Evolutionary conservation across 805 yeast genomes (phyloP), one percentile per base, ranked within the genome.

Genomic region (Wickerhamiella musiphila): DNA sequence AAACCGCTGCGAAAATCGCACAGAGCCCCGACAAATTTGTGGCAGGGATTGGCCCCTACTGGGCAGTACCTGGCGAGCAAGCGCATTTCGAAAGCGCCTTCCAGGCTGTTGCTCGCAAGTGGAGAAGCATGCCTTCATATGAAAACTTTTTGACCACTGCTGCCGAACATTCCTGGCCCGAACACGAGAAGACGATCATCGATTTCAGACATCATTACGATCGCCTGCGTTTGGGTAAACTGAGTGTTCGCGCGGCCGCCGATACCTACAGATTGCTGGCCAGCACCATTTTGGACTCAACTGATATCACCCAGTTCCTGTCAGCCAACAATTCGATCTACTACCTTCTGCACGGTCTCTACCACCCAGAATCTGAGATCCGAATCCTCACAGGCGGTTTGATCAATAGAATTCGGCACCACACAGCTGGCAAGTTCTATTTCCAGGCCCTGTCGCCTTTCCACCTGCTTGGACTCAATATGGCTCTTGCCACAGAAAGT

Each of bases 31-130:
- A 13, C 11, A 23, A 14, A 18, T 19, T 40, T 18, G 35, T 49
- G 5, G 46, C 46, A 7, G 51, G 49, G 6, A 46, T 47, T 32
- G 57, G 57, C n/a, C 49, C 45, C 30, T 41, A 40, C 12, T 52
- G 54, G 55, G 26, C 42, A n/a, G 38, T 35, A 22, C 53, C 47
- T 12, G 31, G 30, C 7, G 45, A 43, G 18, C 39, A 38, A 26
- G 31, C 29, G n/a, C 33, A 28, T 26, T 54, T 48, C 31, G 34
- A 43, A 18, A 31, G 35, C 11, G 28, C 34, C 4, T 48, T 47
- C 31, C 42, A 37, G 13, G 38, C 51, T 4, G 49, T 48, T 8
- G 41, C 45, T 16, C 50, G 47, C 33, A 51, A 49, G 18, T 52
- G 56, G 55, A 31, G 49, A 10, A 37, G 32, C 12, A 41, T 49